Percentiles rank a stretch among this genome's conserved stretches.
phyloP scores from a whole-genome alignment of 23 red algal species.

The Gracilaria domingensis region DNA sequence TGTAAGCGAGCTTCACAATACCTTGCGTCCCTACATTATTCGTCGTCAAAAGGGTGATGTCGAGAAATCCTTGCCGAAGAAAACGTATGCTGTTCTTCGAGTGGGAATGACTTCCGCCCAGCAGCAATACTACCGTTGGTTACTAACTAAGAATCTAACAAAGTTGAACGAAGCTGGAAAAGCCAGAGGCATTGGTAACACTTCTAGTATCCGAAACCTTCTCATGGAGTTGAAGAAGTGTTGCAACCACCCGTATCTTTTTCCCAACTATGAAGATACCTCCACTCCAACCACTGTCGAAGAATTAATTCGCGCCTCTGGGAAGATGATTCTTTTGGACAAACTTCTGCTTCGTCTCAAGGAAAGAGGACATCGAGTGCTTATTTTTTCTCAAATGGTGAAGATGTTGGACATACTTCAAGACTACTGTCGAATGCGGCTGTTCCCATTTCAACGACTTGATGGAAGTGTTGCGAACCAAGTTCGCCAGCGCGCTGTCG shows the following conservation, averaged over 20 bases:
- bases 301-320: slow-evolving; percentile 82
- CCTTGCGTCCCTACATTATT: slow-evolving; percentile 90
- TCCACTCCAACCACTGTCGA: slow-evolving; percentile 55
- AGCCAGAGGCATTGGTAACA: slow-evolving; percentile 70
- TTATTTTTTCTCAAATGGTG: slow-evolving; percentile 99
- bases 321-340: slow-evolving; percentile 94
- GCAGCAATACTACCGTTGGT: slow-evolving; percentile 93
- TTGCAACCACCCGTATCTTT: slow-evolving; percentile 96
- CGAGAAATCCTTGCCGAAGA: slow-evolving; percentile 95
- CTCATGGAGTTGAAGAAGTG: slow-evolving; percentile 96
- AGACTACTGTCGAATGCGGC: slow-evolving; percentile 94
- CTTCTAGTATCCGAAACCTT: slow-evolving; percentile 81
- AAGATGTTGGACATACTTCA: slow-evolving; percentile 95
- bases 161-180: slow-evolving; percentile 84
- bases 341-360: slow-evolving; percentile 87
- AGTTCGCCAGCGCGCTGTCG: slow-evolving; percentile 82
- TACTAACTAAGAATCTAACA: slow-evolving; percentile 92
- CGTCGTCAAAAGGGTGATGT: slow-evolving; percentile 95
- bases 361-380: slow-evolving; percentile 89
- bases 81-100: slow-evolving; percentile 91
- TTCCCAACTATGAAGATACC: slow-evolving; percentile 86
- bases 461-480: slow-evolving; percentile 93
- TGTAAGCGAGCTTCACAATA: slow-evolving; percentile 78
- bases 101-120: slow-evolving; percentile 91
- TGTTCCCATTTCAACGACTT: slow-evolving; percentile 90